Evolutionary conservation across 257 asterid species (phyloP).

Genomic region (Fraxinus cuspidata): DNA sequence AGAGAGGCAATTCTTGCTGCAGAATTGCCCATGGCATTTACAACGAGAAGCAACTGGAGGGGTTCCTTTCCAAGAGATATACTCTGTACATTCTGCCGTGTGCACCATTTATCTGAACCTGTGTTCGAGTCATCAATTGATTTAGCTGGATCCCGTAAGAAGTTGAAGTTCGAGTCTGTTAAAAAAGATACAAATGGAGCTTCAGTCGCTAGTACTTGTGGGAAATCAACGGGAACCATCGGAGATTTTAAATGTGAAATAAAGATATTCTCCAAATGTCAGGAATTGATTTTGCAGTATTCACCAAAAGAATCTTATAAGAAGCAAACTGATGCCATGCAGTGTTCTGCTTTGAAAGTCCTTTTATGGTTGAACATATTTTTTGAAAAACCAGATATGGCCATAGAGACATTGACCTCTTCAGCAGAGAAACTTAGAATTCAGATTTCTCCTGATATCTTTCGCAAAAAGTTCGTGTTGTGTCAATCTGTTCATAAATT

Average conservation of each 20-base stretch:
- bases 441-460: constrained; percentile 44
- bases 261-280: constrained; percentile 58
- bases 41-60: constrained; percentile 78
- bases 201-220: constrained; percentile 30
- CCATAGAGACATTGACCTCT: constrained; percentile 46
- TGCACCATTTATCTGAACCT: constrained; percentile 79
- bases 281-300: constrained; percentile 63
- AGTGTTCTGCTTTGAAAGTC: constrained; percentile 68
- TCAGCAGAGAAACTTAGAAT: constrained; percentile 56
- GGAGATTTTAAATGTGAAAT: constrained; percentile 59
- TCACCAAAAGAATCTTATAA: constrained; percentile 65
- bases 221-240: constrained; percentile 31
- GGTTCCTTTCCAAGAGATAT: constrained; percentile 80
- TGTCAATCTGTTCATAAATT: constrained; percentile 49
- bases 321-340: constrained; percentile 70
- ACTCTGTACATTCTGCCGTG: constrained; percentile 77
- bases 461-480: constrained; percentile 49
- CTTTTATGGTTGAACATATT: constrained; percentile 65
- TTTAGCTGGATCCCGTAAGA: constrained; percentile 55
- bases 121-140: constrained; percentile 41
- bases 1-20: constrained; percentile 83
- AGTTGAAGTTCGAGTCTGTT: constrained; percentile 51
- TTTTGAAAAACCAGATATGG: constrained; percentile 45
- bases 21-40: constrained; percentile 68
- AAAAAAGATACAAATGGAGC: constrained; percentile 39